A percentile compares a stretch with the other conserved stretches of the same genome.
These are phyloP conservation scores for Cystobasidiopsis lactophilus DNA, from an alignment of 768 basidiomycete species.

Conservation along the genomic window DNA sequence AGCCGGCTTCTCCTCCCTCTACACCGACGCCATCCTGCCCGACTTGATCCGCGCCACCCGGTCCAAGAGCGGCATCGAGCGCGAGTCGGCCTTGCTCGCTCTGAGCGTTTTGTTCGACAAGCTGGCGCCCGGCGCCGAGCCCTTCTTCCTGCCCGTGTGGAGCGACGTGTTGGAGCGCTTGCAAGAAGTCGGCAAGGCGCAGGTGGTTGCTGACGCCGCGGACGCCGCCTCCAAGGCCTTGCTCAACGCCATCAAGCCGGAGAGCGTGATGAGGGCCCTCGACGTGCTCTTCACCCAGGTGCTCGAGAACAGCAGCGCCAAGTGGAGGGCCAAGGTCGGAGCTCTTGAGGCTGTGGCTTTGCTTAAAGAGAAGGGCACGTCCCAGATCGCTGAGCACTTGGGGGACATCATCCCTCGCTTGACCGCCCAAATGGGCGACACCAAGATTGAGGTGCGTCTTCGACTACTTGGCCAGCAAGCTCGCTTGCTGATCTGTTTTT, in stretches of 20 bases:
- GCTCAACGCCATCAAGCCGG: constrained; percentile 61
- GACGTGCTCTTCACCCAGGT: constrained; percentile 36
- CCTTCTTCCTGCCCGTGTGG: constrained; percentile 54
- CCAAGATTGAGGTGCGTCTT: constrained; percentile 59
- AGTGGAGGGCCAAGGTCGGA: constrained; percentile 90
- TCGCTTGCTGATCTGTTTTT: neutral
- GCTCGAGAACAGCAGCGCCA: constrained; percentile 43
- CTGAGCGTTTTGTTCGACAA: constrained; percentile 44
- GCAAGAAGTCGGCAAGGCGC: constrained; percentile 92
- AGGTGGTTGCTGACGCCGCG: constrained; percentile 68
- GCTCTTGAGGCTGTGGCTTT: constrained; percentile 51
- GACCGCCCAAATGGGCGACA: constrained; percentile 84
- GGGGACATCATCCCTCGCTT: constrained; percentile 63
- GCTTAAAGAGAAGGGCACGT: constrained; percentile 14
- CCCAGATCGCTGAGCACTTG: constrained; percentile 62
- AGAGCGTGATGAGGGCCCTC: constrained; percentile 45
- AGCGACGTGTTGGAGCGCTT: constrained; percentile 58
- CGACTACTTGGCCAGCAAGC: neutral
- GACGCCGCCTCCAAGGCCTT: constrained; percentile 57
- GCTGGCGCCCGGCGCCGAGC: constrained; percentile 38
- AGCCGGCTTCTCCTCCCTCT: constrained; percentile 15
- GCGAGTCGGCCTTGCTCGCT: constrained; percentile 63
- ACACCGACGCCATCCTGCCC: constrained; percentile 30
- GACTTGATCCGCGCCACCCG: constrained; percentile 47
- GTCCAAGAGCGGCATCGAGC: constrained; percentile 70